These are phyloP conservation scores for Hypoxylon crocopeplum DNA, from an alignment of 495 filamentous ascomycete genomes.

Conservation along the genomic window DNA sequence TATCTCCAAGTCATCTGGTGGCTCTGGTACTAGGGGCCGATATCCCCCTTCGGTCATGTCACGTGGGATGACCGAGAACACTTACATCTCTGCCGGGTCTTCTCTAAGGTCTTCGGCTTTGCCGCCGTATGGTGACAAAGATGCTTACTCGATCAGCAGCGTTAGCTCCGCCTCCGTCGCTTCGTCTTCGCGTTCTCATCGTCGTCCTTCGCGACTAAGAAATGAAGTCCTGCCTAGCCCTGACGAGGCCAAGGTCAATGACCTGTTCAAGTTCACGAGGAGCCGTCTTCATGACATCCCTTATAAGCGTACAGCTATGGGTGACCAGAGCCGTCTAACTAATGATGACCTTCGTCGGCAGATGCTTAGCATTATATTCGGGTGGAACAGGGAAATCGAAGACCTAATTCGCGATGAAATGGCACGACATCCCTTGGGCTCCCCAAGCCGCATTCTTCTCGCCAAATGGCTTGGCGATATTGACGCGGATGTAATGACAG, in stretches of 20 bases:
- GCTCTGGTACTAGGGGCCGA: constrained; percentile 49
- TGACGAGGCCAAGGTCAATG: constrained; percentile 64
- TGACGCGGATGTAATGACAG: constrained; percentile 80
- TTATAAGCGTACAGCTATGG: constrained; percentile 68
- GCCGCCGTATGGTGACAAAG: constrained; percentile 52
- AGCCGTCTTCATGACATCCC: constrained; percentile 79
- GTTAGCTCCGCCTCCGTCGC: constrained; percentile 67
- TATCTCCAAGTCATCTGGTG: constrained; percentile 59
- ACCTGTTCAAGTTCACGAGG: constrained; percentile 72
- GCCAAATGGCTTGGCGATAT: constrained; percentile 93
- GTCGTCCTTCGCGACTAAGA: constrained; percentile 73
- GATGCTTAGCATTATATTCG: constrained; percentile 95
- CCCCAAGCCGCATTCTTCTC: constrained; percentile 77
- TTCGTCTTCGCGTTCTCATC: constrained; percentile 67
- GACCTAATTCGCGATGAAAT: constrained; percentile 88
- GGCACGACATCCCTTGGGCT: constrained; percentile 71
- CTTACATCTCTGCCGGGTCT: constrained; percentile 68
- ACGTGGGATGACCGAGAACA: constrained; percentile 60
- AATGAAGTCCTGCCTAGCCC: constrained; percentile 78
- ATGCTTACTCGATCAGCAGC: constrained; percentile 63
- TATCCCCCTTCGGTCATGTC: constrained; percentile 57
- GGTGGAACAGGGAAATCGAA: constrained; percentile 88
- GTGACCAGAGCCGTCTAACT: constrained; percentile 70
- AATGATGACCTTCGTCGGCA: constrained; percentile 86
- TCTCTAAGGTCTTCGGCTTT: constrained; percentile 54